These are phyloP conservation scores for Populus pruinosa DNA, from an alignment of 345 rosid species.

Conservation along the genomic window DNA sequence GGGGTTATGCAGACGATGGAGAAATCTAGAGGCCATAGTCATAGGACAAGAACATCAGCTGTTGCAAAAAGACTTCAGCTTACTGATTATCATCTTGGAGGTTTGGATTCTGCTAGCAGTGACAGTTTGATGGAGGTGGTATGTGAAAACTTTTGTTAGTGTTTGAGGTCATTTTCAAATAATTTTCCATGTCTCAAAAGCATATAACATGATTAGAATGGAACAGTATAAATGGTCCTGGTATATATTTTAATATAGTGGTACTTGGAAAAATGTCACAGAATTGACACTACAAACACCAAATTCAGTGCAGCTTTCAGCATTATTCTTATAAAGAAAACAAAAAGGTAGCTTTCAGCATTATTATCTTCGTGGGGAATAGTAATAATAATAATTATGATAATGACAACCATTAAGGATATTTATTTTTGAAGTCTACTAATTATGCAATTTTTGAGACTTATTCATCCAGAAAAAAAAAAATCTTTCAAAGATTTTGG, in stretches of 20 bases:
- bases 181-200: slow-evolving; percentile 7
- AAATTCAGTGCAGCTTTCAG: slow-evolving; percentile 2
- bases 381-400: neutral
- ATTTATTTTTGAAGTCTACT: neutral
- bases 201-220: neutral
- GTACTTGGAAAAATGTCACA: neutral
- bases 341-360: neutral
- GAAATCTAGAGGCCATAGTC: slow-evolving; percentile 30
- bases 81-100: slow-evolving; percentile 36
- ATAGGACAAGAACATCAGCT: slow-evolving; percentile 38
- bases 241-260: neutral
- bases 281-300: neutral
- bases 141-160: neutral
- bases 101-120: slow-evolving; percentile 33
- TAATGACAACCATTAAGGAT: neutral
- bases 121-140: slow-evolving; percentile 46
- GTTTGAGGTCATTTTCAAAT: slow-evolving; percentile 14
- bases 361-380: neutral
- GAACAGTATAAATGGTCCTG: neutral
- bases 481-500: neutral
- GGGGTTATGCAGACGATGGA: slow-evolving; percentile 41
- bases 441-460: neutral
- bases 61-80: slow-evolving; percentile 36
- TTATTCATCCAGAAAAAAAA: neutral
- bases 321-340: neutral